phyloP scores from a whole-genome alignment of 345 rosid species.

The Eucalyptus regnans region DNA sequence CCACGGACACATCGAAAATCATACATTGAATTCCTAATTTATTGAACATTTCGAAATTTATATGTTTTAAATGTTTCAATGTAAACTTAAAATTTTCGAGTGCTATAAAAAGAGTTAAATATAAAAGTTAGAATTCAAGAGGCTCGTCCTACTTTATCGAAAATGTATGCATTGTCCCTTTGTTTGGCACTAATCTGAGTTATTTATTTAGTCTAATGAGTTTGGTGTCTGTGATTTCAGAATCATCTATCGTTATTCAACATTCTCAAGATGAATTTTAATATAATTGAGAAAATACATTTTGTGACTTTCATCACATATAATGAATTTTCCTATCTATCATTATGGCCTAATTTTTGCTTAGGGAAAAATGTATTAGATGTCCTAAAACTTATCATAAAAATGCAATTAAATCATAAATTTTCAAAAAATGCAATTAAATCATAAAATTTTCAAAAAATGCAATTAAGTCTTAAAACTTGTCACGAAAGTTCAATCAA shows the following conservation, averaged over 20 bases:
- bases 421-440: too few relatives aligned
- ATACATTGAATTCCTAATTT: neutral
- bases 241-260: neutral
- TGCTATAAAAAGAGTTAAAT: neutral
- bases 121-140: neutral
- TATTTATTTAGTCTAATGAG: neutral
- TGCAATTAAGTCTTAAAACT: too few relatives aligned
- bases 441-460: too few relatives aligned
- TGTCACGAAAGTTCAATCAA: too few relatives aligned
- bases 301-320: neutral
- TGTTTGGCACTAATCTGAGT: neutral
- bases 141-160: neutral
- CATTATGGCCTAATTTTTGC: neutral
- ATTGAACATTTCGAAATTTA: neutral
- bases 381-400: too few relatives aligned
- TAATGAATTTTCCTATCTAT: neutral
- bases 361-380: too few relatives aligned
- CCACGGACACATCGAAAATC: neutral
- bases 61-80: neutral
- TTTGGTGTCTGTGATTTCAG: neutral
- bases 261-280: neutral
- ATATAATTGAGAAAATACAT: neutral
- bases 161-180: neutral
- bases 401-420: too few relatives aligned
- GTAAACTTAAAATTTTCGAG: neutral